Base-by-base conservation (phyloP, 352 stramenopile genomes). In the Pythium dissimile region DNA sequence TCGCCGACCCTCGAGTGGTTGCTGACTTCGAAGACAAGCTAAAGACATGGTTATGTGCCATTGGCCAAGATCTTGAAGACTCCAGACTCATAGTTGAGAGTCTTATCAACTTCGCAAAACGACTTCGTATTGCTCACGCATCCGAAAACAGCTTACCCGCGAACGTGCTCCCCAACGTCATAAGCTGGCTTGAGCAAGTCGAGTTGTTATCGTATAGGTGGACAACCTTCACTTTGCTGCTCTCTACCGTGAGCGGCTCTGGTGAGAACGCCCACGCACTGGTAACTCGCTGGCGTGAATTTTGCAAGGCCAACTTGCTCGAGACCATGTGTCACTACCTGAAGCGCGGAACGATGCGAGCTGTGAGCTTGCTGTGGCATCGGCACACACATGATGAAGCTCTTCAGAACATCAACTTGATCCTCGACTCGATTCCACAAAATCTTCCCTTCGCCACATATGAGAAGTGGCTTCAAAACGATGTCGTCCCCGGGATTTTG, bases 151-250 rank as follows among this genome's bases (percentile, higher is more conserved):
- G n/a, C n/a, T n/a, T n/a, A 15, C 37, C 21, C 18, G 35, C 13
- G 12, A 20, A 37, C 3, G 12, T 38, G 11, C 23, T 23, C 7
- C 49, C n/a, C 3, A 34, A 11, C 32, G 50, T 38, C 27, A 57
- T 31, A 23, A 49, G 47, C 5, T 72, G 65, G 60, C 38, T 66
- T 3, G 51, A 68, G 30, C 27, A 26, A 1, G 69, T 72, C 27
- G 50, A 39, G 6, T 52, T 49, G 3, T 53, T 32, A 12, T 84
- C 72, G 15, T 85, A 87, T 54, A 71, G 72, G 27, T 91, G 80
- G 78, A 87, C 77, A 13, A 88, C 80, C 12, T 91, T 91, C 45
- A 76, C 84, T 53, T 59, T 89, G 30, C 55, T 91, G 3, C 45
- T 72, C 10, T 55, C 51, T 6, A 75, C 73, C 48, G 18, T 54